These are phyloP conservation scores for Torulaspora franciscae DNA, from an alignment of 805 yeast genomes.

Conservation along the genomic window DNA sequence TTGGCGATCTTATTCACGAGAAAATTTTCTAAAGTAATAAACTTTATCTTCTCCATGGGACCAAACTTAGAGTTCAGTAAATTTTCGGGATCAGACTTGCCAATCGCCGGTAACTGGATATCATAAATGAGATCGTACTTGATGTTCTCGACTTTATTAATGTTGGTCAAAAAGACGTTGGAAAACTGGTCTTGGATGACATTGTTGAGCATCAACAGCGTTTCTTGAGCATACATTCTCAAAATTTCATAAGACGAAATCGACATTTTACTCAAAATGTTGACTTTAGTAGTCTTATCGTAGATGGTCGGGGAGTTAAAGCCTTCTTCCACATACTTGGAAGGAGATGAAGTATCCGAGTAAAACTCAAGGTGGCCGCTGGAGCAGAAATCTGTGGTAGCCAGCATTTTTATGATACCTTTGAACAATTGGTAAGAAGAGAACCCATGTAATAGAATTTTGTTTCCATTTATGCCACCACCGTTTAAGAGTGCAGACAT, in stretches of 20 bases:
- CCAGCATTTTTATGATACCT: conserved; percentile 76
- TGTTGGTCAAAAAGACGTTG: conserved; percentile 62
- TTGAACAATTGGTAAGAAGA: conserved; percentile 91
- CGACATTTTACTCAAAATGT: conserved; percentile 78
- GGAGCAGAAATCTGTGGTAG: conserved; percentile 65
- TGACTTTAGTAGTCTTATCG: conserved; percentile 71
- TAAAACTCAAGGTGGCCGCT: conserved; percentile 65
- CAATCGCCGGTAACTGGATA: conserved; percentile 43
- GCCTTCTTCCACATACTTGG: conserved; percentile 47
- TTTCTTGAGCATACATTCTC: conserved; percentile 60
- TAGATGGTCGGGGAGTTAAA: conserved; percentile 71
- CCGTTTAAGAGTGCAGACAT: conserved; percentile 81
- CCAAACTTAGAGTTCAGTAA: conserved; percentile 48
- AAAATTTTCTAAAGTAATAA: conserved; percentile 63
- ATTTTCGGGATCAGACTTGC: conserved; percentile 26
- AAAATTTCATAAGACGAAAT: conserved; percentile 57
- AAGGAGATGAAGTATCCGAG: conserved; percentile 39
- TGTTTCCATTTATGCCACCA: conserved; percentile 71
- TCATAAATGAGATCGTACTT: conserved; percentile 58
- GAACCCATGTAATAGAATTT: conserved; percentile 76
- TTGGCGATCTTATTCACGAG: conserved; percentile 56
- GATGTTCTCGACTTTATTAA: conserved; percentile 46
- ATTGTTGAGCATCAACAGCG: conserved; percentile 67
- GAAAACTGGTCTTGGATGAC: conserved; percentile 80
- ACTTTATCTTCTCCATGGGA: conserved; percentile 66